Evolutionary conservation across 306 rosid species (phyloP), one percentile per base, ranked within the genome.

Genomic region (Delonix regia): DNA sequence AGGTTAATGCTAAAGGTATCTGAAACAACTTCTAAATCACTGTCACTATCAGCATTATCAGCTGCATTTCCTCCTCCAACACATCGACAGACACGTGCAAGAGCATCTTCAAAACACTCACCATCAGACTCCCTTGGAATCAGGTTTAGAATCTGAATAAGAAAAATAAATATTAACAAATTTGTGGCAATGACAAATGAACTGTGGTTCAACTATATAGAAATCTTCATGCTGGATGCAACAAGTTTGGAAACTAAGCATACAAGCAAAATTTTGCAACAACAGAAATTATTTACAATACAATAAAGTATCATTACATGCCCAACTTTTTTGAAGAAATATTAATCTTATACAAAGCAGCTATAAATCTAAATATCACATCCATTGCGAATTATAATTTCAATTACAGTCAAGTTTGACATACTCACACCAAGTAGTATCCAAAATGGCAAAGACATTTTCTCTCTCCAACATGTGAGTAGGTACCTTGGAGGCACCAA

Each of bases 21-120:
- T 10, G 99, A 91, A 85, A 96, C 99, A 38, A 96, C 97, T 86
- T 96, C 99, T 80, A 96, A 74, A 82, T 96, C 99, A 85, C 98
- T 96, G 83, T 96, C 98, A 61, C 96, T 93, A 72, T 87, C 99
- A 80, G 86, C 97, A 69, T 91, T 85, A 82, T 90, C 97, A 41
- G 80, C 81, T 21, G 92, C 83, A 82, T 85, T 88, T 70, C 99
- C 97, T 77, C 99, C 96, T 83, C 94, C 92, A 36, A 88, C 87
- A 51, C 97, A 85, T 70, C 90, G 90, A 77, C 93, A 76, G 49
- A 96, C 96, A 4, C 99, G 99, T 52, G 97, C 94, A 84, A 96
- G 93, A 74, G 99, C 98, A 57, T 87, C 96, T 82, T 96, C 94
- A 63, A 93, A 90, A 68, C 30, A 67, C 85, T 96, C 99, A n/a